Conservation (phyloP, 805 yeast species). For the Jamesozyma spencerorum region DNA sequence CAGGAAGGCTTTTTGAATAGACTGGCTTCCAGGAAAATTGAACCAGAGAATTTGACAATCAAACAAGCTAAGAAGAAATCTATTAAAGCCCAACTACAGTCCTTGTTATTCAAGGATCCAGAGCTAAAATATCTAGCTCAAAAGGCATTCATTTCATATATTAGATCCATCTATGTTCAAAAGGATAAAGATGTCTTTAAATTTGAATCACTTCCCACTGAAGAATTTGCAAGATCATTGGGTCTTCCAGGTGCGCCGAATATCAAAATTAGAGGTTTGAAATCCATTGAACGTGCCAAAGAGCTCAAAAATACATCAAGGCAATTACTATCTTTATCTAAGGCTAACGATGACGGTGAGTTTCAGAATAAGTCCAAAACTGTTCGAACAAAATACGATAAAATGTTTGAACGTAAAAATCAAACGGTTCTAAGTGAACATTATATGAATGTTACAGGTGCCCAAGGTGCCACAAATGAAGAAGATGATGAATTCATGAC, state of each 20-base stretch:
- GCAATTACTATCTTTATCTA: constrained; percentile 48
- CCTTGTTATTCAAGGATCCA: constrained; percentile 84
- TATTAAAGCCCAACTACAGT: constrained; percentile 77
- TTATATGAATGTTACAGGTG: constrained; percentile 62
- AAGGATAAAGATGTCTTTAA: constrained; percentile 81
- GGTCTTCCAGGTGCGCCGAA: constrained; percentile 97
- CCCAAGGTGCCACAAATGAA: constrained; percentile 37
- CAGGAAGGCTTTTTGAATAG: constrained; percentile 65
- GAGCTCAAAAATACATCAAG: constrained; percentile 77
- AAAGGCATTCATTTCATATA: constrained; percentile 88
- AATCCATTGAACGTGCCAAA: constrained; percentile 40
- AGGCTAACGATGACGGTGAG: constrained; percentile 59
- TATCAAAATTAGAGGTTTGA: constrained; percentile 57
- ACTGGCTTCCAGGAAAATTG: constrained; percentile 54
- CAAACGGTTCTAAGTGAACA: constrained; percentile 88
- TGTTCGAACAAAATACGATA: constrained; percentile 81
- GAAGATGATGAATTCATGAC: constrained; percentile 67
- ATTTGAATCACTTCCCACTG: constrained; percentile 66
- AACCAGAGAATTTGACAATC: constrained; percentile 62
- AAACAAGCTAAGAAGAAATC: constrained; percentile 62
- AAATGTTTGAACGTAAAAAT: constrained; percentile 91
- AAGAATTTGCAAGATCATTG: constrained; percentile 73
- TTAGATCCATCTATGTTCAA: constrained; percentile 75
- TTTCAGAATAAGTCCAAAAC: constrained; percentile 27
- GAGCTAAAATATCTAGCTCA: constrained; percentile 89